Base-by-base conservation (phyloP, 768 basidiomycete genomes). In the Trametes villosa region DNA sequence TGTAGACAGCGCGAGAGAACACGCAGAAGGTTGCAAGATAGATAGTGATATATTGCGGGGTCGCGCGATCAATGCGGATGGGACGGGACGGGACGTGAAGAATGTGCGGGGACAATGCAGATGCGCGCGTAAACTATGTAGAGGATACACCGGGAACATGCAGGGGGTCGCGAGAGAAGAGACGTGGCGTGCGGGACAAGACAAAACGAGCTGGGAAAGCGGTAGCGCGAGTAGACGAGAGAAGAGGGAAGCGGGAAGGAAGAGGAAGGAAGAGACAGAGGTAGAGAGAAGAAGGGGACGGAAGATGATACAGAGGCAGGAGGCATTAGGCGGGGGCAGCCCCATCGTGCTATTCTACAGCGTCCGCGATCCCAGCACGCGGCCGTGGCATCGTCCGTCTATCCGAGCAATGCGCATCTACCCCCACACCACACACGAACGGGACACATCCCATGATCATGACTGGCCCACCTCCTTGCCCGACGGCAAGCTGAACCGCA, bases 401-500 rank as follows among this genome's bases (percentile, higher is more conserved):
- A 51, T 34, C 11, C 13, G 36, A n/a, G n/a, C n/a, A 41, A 48
- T 27, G 15, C 44, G 45, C 26, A 38, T 33, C 38, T 34, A 7
- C 22, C 24, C 6, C 9, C 11, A 34, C 24, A n/a, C 36, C 26
- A 41, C 12, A 34, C 18, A 13, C 15, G 13, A 20, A 4, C 38
- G 6, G 22, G 18, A 24, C 38, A 24, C 9, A 18, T 6, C 13
- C 24, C 38, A 20, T 38, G 4, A 22, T 57, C 56, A 49, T 31
- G 47, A 29, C 47, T 49, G 56, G 2, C 56, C 27, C n/a, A 50
- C 56, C 46, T 53, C 50, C 60, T 44, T 22, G 30, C 50, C 49
- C 15, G 48, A 47, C 9, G 67, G 67, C 40, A 67, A 55, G 48
- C 60, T 63, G 59, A 67, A 67, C 24, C 67, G 53, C 49, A 67